Conservation (phyloP, 1,284 basidiomycete species). For the Leccinum fallax region DNA sequence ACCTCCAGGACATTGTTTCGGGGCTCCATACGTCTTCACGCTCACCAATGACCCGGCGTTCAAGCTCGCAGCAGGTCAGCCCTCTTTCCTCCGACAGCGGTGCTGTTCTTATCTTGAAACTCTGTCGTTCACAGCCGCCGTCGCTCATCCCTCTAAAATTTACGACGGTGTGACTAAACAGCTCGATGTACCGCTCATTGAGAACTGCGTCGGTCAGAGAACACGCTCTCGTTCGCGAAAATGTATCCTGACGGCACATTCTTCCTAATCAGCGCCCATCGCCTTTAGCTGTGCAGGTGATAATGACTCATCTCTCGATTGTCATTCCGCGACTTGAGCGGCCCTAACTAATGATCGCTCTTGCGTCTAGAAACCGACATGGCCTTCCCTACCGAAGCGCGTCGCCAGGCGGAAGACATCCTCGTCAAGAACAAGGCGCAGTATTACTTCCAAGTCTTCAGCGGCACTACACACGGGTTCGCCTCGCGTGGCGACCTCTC, state of each 20-base stretch:
- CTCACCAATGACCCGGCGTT: conserved; percentile 43
- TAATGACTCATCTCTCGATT: not conserved
- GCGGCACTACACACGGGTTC: conserved; percentile 37
- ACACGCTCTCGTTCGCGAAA: not conserved
- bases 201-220: conserved; percentile 47
- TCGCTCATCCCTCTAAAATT: conserved; percentile 52
- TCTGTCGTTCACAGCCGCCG: conserved; percentile 41
- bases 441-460: conserved; percentile 39
- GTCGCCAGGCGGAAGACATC: conserved; percentile 37
- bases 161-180: conserved; percentile 23
- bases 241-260: not conserved
- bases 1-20: conserved; percentile 58
- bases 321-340: not conserved
- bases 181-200: conserved; percentile 51
- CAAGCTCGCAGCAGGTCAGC: conserved; percentile 48
- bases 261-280: conserved; percentile 48
- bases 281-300: conserved; percentile 55
- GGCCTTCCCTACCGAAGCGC: conserved; percentile 30
- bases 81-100: not conserved
- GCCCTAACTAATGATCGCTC: not conserved
- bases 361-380: conserved; percentile 36
- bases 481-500: conserved; percentile 29
- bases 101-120: not conserved
- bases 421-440: conserved; percentile 29
- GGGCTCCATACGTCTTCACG: conserved; percentile 52